phyloP scores from a whole-genome alignment of 1,284 basidiomycete genomes.

The Veloboletus limbatus region DNA sequence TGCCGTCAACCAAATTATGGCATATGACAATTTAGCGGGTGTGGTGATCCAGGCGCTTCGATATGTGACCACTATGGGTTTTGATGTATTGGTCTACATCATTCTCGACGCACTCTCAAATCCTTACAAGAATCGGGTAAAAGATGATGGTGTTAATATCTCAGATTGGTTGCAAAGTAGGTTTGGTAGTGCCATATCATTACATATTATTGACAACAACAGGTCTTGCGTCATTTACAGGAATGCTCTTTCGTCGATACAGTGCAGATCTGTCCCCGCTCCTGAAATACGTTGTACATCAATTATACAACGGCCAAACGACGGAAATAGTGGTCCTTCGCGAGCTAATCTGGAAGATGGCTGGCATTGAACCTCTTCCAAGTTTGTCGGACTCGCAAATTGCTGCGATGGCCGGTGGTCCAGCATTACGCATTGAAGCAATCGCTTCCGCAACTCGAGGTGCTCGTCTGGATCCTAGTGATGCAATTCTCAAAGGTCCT shows the following conservation, averaged over 20 bases:
- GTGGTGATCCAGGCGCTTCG: slow-evolving; percentile 90
- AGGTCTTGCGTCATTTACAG: slow-evolving; percentile 92
- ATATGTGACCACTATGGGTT: slow-evolving; percentile 89
- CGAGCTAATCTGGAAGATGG: slow-evolving; percentile 94
- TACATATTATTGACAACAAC: slow-evolving; percentile 14
- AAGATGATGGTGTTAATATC: slow-evolving; percentile 90
- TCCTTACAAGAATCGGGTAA: slow-evolving; percentile 80
- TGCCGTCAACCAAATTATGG: slow-evolving; percentile 92
- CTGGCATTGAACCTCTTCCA: slow-evolving; percentile 88
- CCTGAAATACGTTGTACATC: slow-evolving; percentile 89
- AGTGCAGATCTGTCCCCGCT: slow-evolving; percentile 81
- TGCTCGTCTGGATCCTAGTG: slow-evolving; percentile 62
- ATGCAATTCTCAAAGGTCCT: slow-evolving; percentile 58
- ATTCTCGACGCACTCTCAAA: slow-evolving; percentile 89
- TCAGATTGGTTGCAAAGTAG: slow-evolving; percentile 92
- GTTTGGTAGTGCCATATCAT: slow-evolving; percentile 32
- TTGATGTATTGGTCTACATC: slow-evolving; percentile 89
- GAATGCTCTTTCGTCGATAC: slow-evolving; percentile 88
- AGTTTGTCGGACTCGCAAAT: slow-evolving; percentile 89
- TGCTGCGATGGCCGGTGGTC: slow-evolving; percentile 86
- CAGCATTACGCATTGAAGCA: slow-evolving; percentile 82
- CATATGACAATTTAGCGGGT: slow-evolving; percentile 92
- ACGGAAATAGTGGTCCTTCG: slow-evolving; percentile 90
- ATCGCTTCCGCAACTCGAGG: slow-evolving; percentile 72
- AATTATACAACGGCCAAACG: slow-evolving; percentile 79